Evolutionary conservation across 31 red algal genomes (phyloP).

Genomic region (Pterothamnion heteromorphum): DNA sequence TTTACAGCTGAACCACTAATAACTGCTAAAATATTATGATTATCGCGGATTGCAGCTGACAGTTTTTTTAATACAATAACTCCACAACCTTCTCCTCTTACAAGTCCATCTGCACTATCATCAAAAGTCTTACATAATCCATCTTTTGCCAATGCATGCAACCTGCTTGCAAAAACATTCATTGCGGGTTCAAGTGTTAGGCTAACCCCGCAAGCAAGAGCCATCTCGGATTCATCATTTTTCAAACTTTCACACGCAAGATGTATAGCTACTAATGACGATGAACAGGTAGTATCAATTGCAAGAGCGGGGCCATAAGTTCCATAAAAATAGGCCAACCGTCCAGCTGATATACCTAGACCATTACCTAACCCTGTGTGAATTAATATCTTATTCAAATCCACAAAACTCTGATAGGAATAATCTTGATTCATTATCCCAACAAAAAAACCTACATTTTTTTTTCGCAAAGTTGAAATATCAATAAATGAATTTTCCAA

Average conservation of each 20-base stretch:
- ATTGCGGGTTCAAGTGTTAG: not conserved
- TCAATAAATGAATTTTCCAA: conserved; percentile 29
- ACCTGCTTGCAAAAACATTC: not conserved
- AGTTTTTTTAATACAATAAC: conserved; percentile 18
- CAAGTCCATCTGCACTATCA: conserved; percentile 12
- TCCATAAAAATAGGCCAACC: not conserved
- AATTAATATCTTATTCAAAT: not conserved
- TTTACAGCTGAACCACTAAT: conserved; percentile 38
- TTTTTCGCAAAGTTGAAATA: not conserved
- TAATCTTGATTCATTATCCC: conserved; percentile 7
- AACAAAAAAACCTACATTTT: not conserved
- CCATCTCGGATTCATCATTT: conserved; percentile 26
- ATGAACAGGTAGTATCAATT: conserved; percentile 33
- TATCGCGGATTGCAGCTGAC: not conserved
- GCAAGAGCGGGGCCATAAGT: conserved; percentile 14
- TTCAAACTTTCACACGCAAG: conserved; percentile 16
- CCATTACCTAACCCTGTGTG: not conserved
- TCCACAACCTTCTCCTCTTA: not conserved
- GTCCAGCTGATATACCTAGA: not conserved
- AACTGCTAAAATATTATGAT: not conserved
- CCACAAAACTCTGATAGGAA: not conserved
- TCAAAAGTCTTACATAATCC: conserved; percentile 26
- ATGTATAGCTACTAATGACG: conserved; percentile 32
- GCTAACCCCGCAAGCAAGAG: not conserved
- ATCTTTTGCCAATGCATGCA: not conserved